Percentiles rank a stretch among this genome's conserved stretches.
phyloP scores from a whole-genome alignment of 2,329 filamentous ascomycete species.

The Sordariomycetes sp. region DNA sequence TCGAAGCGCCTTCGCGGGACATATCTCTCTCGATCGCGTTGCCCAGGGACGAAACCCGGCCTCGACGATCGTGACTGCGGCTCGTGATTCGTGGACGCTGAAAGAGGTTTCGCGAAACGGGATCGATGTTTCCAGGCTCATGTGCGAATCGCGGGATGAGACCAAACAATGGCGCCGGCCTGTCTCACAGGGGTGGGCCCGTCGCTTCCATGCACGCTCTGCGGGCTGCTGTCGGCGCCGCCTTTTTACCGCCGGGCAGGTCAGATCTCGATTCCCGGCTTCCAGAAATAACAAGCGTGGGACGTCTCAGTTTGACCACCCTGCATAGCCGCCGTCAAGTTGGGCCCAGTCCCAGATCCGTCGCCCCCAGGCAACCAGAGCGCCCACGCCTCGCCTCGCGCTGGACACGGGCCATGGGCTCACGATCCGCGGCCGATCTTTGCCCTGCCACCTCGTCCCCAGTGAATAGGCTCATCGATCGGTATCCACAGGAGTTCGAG shows the following conservation, averaged over 20 bases:
- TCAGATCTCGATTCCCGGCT: neutral
- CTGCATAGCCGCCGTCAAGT: neutral
- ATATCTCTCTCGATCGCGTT: neutral
- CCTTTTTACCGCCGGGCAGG: neutral
- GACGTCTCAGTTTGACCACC: neutral
- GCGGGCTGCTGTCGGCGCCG: neutral
- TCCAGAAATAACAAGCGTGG: neutral
- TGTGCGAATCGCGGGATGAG: neutral
- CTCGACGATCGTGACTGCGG: neutral
- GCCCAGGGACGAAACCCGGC: neutral
- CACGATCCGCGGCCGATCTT: neutral
- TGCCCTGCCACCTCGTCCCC: neutral
- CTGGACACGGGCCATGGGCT: neutral
- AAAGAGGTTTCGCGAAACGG: neutral
- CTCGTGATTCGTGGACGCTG: neutral
- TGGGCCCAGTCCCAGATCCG: neutral
- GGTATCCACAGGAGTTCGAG: neutral
- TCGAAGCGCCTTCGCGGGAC: neutral
- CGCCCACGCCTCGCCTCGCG: neutral
- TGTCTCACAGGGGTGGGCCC: neutral
- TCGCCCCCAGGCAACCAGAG: neutral
- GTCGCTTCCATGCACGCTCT: neutral
- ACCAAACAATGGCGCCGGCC: neutral
- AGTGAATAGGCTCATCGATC: neutral
- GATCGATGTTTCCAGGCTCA: neutral